These are phyloP conservation scores for Saccharomycopsis oosterbeekiorum DNA, from an alignment of 805 yeast species.

Conservation along the genomic window DNA sequence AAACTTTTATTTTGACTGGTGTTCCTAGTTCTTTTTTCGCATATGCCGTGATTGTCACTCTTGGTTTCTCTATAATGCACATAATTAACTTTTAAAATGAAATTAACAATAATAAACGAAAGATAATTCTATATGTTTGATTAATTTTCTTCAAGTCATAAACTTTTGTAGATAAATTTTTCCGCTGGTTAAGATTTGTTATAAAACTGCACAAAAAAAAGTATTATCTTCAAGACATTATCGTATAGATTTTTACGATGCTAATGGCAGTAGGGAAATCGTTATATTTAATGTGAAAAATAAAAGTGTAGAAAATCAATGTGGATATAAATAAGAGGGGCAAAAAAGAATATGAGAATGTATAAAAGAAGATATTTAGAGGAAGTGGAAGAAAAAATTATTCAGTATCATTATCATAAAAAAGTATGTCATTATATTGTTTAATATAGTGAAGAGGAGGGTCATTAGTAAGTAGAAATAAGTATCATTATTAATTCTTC, in stretches of 20 bases:
- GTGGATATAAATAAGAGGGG: not conserved
- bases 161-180: not conserved
- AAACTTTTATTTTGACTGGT: constrained; percentile 79
- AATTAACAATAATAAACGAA: not conserved
- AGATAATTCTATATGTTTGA: not conserved
- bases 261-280: not conserved
- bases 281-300: too few relatives aligned
- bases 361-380: too few relatives aligned
- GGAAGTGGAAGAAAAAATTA: not conserved
- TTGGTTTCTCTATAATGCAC: constrained; percentile 3
- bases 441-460: not conserved
- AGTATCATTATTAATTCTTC: not conserved
- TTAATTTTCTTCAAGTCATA: not conserved
- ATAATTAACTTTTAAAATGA: not conserved
- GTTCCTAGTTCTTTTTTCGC: constrained; percentile 84
- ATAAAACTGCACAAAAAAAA: too few relatives aligned
- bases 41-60: constrained; percentile 48
- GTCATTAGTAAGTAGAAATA: not conserved
- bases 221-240: too few relatives aligned
- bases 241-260: not conserved
- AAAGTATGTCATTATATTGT: not conserved
- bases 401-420: not conserved
- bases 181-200: too few relatives aligned
- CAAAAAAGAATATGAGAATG: not conserved
- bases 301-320: not conserved